Evolutionary conservation across 2,329 filamentous ascomycete genomes (phyloP).

Genomic region (Coleophoma cylindrospora): DNA sequence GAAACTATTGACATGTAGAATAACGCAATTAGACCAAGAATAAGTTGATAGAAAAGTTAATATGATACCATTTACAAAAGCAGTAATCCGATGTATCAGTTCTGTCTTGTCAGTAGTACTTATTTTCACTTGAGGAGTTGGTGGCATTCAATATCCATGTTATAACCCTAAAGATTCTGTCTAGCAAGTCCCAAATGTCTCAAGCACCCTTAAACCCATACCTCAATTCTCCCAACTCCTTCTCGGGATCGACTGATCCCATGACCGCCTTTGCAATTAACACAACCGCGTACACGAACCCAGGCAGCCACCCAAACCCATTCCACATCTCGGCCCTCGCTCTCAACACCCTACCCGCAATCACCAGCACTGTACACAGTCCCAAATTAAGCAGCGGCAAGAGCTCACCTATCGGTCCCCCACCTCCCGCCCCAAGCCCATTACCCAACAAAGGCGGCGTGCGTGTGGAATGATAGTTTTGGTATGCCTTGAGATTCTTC

Average conservation of each 20-base stretch:
- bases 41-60: too few relatives aligned
- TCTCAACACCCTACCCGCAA: slow-evolving; percentile 35
- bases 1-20: slow-evolving; percentile 74
- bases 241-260: slow-evolving; percentile 60
- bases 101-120: too few relatives aligned
- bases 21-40: neutral
- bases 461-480: neutral
- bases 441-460: neutral
- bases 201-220: slow-evolving; percentile 66
- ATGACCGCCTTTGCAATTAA: slow-evolving; percentile 61
- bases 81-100: too few relatives aligned
- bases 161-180: too few relatives aligned
- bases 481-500: too few relatives aligned
- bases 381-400: slow-evolving; percentile 56
- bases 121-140: too few relatives aligned
- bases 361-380: slow-evolving; percentile 46
- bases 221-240: slow-evolving; percentile 54
- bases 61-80: too few relatives aligned
- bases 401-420: slow-evolving; percentile 48
- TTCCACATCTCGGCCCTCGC: slow-evolving; percentile 25
- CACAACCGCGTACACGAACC: slow-evolving; percentile 54
- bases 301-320: slow-evolving; percentile 46
- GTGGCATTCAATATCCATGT: too few relatives aligned
- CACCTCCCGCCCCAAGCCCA: neutral
- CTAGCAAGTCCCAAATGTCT: neutral